Evolutionary conservation across 2,329 filamentous ascomycete genomes (phyloP).

Genomic region (Xylariaceae sp.): DNA sequence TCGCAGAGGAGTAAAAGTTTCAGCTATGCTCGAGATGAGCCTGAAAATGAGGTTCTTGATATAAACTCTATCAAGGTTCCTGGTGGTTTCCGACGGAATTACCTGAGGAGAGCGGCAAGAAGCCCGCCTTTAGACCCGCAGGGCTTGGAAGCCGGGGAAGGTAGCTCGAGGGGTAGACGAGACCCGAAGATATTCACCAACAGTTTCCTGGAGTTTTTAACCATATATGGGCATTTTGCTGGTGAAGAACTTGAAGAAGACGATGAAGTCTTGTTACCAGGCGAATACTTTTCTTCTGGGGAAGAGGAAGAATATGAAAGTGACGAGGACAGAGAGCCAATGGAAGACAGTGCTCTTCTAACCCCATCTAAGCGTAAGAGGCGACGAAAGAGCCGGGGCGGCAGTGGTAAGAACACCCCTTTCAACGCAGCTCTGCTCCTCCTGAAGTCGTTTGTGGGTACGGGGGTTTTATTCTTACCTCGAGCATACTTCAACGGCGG

Average conservation of each 20-base stretch:
- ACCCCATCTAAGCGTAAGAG: slow-evolving; percentile 74
- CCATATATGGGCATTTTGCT: slow-evolving; percentile 95
- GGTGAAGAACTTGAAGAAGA: slow-evolving; percentile 97
- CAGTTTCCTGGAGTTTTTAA: slow-evolving; percentile 94
- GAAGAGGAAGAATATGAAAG: slow-evolving; percentile 63
- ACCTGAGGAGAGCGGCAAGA: slow-evolving; percentile 73
- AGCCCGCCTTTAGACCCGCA: slow-evolving; percentile 54
- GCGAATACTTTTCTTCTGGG: slow-evolving; percentile 90
- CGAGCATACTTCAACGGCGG: slow-evolving; percentile 94
- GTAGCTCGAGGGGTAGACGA: slow-evolving; percentile 40
- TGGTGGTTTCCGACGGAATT: slow-evolving; percentile 91
- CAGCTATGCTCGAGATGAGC: slow-evolving; percentile 72
- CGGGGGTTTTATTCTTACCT: slow-evolving; percentile 89
- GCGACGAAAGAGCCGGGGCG: slow-evolving; percentile 73
- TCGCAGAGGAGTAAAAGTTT: slow-evolving; percentile 87
- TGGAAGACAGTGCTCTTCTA: slow-evolving; percentile 84
- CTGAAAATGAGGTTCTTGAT: slow-evolving; percentile 78
- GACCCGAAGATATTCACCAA: slow-evolving; percentile 75
- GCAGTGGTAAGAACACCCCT: slow-evolving; percentile 75
- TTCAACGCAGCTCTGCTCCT: slow-evolving; percentile 81
- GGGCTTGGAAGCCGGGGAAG: slow-evolving; percentile 44
- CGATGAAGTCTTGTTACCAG: slow-evolving; percentile 81
- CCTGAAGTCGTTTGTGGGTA: slow-evolving; percentile 97
- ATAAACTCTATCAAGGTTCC: slow-evolving; percentile 91
- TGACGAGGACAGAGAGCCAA: slow-evolving; percentile 74